Conservation (phyloP, 139 green algal species). For the Chlamydomonas sp. region DNA sequence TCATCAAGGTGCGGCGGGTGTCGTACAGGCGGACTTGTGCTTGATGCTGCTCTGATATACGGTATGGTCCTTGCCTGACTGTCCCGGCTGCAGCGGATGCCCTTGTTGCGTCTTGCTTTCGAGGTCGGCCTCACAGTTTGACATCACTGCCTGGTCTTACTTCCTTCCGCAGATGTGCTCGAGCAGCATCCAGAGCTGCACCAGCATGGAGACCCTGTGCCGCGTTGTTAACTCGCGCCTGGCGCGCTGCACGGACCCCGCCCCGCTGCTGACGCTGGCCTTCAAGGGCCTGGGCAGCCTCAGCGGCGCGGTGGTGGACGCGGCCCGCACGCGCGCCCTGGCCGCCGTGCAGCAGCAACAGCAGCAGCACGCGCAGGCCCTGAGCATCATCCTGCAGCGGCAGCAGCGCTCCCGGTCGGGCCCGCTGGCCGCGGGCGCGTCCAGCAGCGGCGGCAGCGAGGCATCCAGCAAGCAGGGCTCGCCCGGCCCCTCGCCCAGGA, state of each 20-base stretch:
- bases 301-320: conserved; percentile 1
- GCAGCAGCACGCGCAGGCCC: too few relatives aligned
- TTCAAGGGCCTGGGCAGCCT: conserved; percentile 41
- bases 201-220: conserved; percentile 3
- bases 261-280: conserved; percentile 21
- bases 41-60: too few relatives aligned
- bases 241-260: conserved; percentile 8
- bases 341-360: neutral
- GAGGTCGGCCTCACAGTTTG: too few relatives aligned
- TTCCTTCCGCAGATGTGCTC: neutral
- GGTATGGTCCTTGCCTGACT: neutral
- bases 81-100: too few relatives aligned
- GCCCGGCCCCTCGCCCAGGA: too few relatives aligned
- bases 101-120: too few relatives aligned
- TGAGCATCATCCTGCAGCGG: neutral
- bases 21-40: too few relatives aligned
- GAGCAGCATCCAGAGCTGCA: conserved; percentile 34
- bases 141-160: neutral
- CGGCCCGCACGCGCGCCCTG: neutral
- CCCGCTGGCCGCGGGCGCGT: neutral
- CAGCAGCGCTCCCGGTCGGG: neutral
- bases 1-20: conserved; percentile 44
- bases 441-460: neutral
- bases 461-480: too few relatives aligned
- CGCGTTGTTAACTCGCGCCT: conserved; percentile 25